Evolutionary conservation across 2,329 filamentous ascomycete genomes (phyloP), one percentile per base, ranked within the genome.

Genomic region (Simplicillium sp.): DNA sequence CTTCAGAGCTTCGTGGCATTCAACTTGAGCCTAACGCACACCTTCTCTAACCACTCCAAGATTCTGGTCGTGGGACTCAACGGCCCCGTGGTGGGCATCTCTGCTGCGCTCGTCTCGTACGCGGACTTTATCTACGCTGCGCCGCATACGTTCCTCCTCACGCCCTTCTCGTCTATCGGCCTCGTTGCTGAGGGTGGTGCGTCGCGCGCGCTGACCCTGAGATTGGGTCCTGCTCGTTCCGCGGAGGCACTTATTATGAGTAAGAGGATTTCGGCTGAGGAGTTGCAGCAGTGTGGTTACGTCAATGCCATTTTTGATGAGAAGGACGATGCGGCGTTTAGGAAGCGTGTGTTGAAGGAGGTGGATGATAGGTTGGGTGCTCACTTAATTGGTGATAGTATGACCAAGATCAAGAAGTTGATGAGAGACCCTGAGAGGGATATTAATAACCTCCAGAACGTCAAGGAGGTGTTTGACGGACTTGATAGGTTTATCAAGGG

Each of bases 211-310:
- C 82, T 97, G 43, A 86, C 92, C 12, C 75, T 83, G 52, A 70
- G 90, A 1, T 70, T 97, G 17, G 92, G 92, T 1, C 74, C 87
- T 38, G 68, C 76, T 44, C 85, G 86, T 57, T 89, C 88, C 9
- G 94, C 94, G 56, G 92, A 97, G 70, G 90, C 92, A 11, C 73
- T 97, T 11, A 80, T 98, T 50, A 92, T 94, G 83, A 88, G 84
- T 54, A 85, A 84, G 61, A 73, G 80, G 35, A 85, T 97, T 51
- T 59, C 70, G 0, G 76, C 77, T 25, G 76, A 82, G 17, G 87
- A 94, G 56, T 70, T 97, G 25, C 69, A 89, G 46, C 66, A 72
- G 8, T 74, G 77, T 3, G 89, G 90, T 0, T 97, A 87, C 54
- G 86, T 94, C 35, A 97, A 96, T 54, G 84, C 82, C 61, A 72